A percentile compares a stretch with the other conserved stretches of the same genome.
Conservation (phyloP, 2,329 filamentous ascomycete genomes). For the Atkinsonella texensis region DNA sequence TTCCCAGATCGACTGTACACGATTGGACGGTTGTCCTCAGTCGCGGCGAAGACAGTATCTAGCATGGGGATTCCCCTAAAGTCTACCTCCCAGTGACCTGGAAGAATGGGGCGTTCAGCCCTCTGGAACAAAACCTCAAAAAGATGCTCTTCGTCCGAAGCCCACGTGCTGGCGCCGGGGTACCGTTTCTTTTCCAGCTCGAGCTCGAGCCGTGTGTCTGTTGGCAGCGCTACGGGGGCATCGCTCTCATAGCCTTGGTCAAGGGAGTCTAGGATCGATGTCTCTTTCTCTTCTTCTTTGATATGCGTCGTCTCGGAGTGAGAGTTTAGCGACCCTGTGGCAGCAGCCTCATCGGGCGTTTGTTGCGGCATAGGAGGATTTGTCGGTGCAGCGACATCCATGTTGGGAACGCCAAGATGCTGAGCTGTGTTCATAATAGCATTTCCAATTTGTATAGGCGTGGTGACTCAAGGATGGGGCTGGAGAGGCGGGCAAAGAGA, state of each 20-base stretch:
- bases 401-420: not conserved
- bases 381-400: not conserved
- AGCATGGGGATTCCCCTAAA: slow-evolving; percentile 28
- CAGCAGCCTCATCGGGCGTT: no score
- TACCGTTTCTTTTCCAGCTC: slow-evolving; percentile 30
- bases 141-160: slow-evolving; percentile 34
- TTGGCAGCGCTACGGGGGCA: not conserved
- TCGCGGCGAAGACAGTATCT: slow-evolving; percentile 23
- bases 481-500: no score
- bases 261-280: slow-evolving; percentile 1
- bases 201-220: slow-evolving; percentile 20
- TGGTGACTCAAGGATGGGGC: not conserved
- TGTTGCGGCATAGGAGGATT: not conserved
- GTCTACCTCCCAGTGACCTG: slow-evolving; percentile 27
- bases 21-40: slow-evolving; percentile 19
- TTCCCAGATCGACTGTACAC: slow-evolving; percentile 25
- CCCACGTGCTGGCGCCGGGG: slow-evolving; percentile 35
- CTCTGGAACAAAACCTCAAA: slow-evolving; percentile 30
- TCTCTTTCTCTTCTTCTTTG: slow-evolving; percentile 4
- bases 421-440: no score
- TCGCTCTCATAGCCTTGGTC: slow-evolving; percentile 8
- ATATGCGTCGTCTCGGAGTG: not conserved
- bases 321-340: no score
- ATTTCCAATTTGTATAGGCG: no score
- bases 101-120: slow-evolving; percentile 28